Conservation (phyloP, 2,329 filamentous ascomycete genomes). For the Aspergillus sp. region DNA sequence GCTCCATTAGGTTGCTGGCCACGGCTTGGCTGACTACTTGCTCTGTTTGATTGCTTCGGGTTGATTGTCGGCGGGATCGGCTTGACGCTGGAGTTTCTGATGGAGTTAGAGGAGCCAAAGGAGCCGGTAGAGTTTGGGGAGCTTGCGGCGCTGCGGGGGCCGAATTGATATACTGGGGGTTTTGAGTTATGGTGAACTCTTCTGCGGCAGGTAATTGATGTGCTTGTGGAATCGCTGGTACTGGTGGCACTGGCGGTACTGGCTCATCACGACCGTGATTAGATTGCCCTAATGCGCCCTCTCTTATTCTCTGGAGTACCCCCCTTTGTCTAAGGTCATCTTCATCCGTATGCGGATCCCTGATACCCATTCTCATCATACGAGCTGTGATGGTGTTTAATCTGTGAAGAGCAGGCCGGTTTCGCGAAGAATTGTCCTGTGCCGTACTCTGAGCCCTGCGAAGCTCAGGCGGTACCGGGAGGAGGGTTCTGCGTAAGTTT, state of each 20-base stretch:
- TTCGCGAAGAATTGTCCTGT: conserved; percentile 15
- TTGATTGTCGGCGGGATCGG: neutral
- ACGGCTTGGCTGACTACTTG: conserved; percentile 2
- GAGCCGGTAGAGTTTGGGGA: too few species aligned
- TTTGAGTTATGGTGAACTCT: neutral
- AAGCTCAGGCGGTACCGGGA: conserved; percentile 21
- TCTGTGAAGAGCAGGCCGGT: conserved; percentile 22
- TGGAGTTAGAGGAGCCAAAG: neutral
- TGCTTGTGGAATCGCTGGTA: neutral
- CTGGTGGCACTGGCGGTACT: neutral
- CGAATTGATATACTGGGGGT: neutral
- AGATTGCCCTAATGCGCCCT: conserved; percentile 3
- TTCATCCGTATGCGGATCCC: conserved; percentile 10
- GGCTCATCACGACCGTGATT: conserved; percentile 2
- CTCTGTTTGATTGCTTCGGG: neutral
- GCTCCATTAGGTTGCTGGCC: conserved; percentile 1
- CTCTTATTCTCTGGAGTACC: conserved; percentile 7
- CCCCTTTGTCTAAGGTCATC: conserved; percentile 8
- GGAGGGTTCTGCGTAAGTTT: conserved; percentile 26
- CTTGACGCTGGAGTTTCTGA: neutral
- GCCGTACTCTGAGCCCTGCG: conserved; percentile 18
- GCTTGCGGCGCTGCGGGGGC: neutral
- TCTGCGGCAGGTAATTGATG: neutral
- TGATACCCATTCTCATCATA: conserved; percentile 11
- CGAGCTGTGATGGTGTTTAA: conserved; percentile 20